Conservation (phyloP, 306 rosid species). For the Vicia sativa region DNA sequence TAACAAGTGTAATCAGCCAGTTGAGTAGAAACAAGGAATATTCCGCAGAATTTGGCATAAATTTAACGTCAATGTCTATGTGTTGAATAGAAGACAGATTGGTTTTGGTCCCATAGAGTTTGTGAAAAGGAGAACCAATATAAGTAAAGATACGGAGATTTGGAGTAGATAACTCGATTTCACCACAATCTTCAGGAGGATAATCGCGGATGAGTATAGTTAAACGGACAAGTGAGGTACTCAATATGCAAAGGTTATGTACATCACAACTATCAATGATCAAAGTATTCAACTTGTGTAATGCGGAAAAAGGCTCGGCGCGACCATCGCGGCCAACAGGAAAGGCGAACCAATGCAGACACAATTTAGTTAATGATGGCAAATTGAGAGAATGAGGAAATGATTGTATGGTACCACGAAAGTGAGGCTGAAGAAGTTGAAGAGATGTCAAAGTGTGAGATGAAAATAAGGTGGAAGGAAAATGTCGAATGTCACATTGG, state of each 20-base stretch:
- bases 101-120: not conserved
- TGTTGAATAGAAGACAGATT: constrained; percentile 19
- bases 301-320: constrained; percentile 2
- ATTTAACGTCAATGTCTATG: not conserved
- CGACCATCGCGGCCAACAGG: not conserved
- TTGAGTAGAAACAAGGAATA: not conserved
- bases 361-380: not conserved
- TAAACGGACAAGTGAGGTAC: not conserved
- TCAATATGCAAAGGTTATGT: constrained; percentile 7
- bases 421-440: not conserved
- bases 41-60: not conserved
- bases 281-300: constrained; percentile 10
- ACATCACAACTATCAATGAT: not conserved
- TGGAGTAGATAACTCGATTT: constrained; percentile 28
- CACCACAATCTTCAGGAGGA: not conserved
- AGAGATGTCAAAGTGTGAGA: constrained; percentile 31
- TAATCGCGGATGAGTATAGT: not conserved
- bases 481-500: not conserved
- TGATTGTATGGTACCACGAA: not conserved
- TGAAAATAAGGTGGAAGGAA: not conserved
- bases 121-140: not conserved
- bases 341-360: not conserved
- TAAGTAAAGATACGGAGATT: not conserved
- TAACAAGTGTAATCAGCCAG: constrained; percentile 2
- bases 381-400: not conserved